Base-by-base conservation (phyloP, 306 rosid species). In the Fagus crenata region DNA sequence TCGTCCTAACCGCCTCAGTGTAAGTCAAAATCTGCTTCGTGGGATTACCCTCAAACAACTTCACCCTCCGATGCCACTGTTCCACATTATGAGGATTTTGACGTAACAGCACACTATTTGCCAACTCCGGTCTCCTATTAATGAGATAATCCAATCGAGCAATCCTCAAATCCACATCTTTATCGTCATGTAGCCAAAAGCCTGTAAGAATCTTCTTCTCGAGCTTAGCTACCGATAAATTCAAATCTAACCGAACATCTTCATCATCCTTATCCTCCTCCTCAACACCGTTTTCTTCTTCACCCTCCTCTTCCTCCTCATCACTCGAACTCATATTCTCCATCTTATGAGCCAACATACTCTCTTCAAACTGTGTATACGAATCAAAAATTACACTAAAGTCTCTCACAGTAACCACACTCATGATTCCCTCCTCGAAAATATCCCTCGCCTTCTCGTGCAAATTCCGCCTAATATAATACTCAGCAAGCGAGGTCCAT, bases 51-150 rank as follows among this genome's bases (percentile, higher is more conserved):
- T 94, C 95, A 75, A 92, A 94, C 31, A 94, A 93, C 89, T 92
- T 94, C 75, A 94, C 91, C 86, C 98, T 85, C 6, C 97, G 86
- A 64, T 94, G 97, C 98, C 98, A 94, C 77, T 92, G 98, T 75
- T 94, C 98, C 4, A 95, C 97, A 84, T 92, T 95, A 69, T 95
- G 96, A 33, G 96, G 97, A 82, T 95, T 92, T 73, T 95, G 98
- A n/a, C 96, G 87, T 71, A 92, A 80, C 69, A 92, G 92, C 35
- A 95, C 98, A 74, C 97, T 95, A 69, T 92, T 95, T 17, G 97
- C 96, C 83, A 95, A 84, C 71, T 92, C 94, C 0, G 98, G 97
- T 77, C 98, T 89, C 83, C 98, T 89, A 78, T 92, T 90, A 90
- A 92, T 90, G 17, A 95, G 98, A 59, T 87, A 79, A 36, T 95